A percentile compares a stretch with the other conserved stretches of the same genome.
Conservation (phyloP, 345 rosid genomes). For the Salix koriyanagi region DNA sequence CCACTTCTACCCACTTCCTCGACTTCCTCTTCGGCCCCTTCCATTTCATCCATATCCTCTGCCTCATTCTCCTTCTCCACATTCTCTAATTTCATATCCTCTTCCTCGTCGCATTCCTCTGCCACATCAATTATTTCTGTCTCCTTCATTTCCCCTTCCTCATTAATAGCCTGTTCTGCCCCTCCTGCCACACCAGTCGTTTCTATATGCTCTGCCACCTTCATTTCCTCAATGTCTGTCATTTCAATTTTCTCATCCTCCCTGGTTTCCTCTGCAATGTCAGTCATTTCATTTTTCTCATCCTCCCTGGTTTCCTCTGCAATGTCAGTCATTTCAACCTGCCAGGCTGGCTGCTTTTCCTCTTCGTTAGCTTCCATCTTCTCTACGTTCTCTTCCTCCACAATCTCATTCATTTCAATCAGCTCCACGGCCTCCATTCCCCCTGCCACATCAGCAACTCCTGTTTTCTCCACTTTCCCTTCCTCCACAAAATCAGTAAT, state of each 20-base stretch:
- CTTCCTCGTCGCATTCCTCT: slow-evolving; percentile 16
- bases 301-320: background rate
- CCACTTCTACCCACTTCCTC: slow-evolving; percentile 44
- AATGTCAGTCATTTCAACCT: background rate
- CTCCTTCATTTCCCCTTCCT: slow-evolving; percentile 6
- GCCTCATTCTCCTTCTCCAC: slow-evolving; percentile 10
- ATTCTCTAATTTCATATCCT: slow-evolving; percentile 5
- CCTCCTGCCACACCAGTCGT: background rate
- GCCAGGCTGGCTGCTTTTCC: background rate
- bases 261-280: background rate
- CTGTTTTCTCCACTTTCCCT: background rate
- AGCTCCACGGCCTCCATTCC: slow-evolving; percentile 17
- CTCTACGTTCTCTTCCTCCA: slow-evolving; percentile 18
- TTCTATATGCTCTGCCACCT: slow-evolving; percentile 1
- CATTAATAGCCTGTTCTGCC: slow-evolving; percentile 5
- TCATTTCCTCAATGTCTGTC: background rate
- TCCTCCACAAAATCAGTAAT: background rate
- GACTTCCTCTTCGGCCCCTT: slow-evolving; percentile 14
- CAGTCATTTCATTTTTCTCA: background rate
- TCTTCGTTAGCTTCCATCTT: background rate
- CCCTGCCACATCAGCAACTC: slow-evolving; percentile 2
- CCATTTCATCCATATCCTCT: slow-evolving; percentile 18
- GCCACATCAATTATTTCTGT: slow-evolving; percentile 25
- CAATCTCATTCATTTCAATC: slow-evolving; percentile 21
- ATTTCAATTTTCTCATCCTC: background rate